Percentiles rank a stretch among this genome's conserved stretches.
phyloP scores from a whole-genome alignment of 2,329 filamentous ascomycete species.

The Massarina eburnea region DNA sequence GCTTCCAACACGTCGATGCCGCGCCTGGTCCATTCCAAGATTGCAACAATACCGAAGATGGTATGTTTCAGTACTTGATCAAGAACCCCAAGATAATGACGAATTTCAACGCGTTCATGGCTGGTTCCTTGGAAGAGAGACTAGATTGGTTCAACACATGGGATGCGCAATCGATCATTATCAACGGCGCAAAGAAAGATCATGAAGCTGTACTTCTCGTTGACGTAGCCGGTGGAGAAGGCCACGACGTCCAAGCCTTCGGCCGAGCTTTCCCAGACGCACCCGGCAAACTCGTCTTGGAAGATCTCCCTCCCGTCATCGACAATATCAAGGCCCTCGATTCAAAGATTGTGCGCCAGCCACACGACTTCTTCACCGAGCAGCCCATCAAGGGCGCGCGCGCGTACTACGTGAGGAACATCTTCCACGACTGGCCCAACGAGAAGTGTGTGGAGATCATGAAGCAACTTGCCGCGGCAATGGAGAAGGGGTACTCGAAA shows the following conservation, averaged over 20 bases:
- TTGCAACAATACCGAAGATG: conserved; percentile 10
- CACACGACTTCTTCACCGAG: conserved; percentile 22
- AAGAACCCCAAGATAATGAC: conserved; percentile 3
- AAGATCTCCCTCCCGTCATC: conserved; percentile 26
- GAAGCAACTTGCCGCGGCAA: neutral
- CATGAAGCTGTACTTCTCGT: conserved; percentile 9
- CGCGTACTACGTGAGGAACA: conserved; percentile 9
- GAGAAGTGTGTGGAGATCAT: conserved; percentile 12
- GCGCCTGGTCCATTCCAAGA: conserved; percentile 13
- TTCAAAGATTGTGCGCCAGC: conserved; percentile 14
- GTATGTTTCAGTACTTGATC: conserved; percentile 7
- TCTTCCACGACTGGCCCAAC: conserved; percentile 14
- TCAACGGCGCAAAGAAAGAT: neutral
- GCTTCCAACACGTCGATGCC: conserved; percentile 11
- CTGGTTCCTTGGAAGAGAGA: conserved; percentile 6
- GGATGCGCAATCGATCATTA: conserved; percentile 1
- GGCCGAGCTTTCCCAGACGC: conserved; percentile 1
- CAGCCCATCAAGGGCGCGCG: conserved; percentile 13
- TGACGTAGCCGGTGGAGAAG: conserved; percentile 13
- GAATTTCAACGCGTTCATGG: conserved; percentile 13
- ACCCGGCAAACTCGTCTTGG: conserved; percentile 20
- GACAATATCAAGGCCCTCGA: conserved; percentile 11
- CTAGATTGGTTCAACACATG: conserved; percentile 6
- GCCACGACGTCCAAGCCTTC: conserved; percentile 12
- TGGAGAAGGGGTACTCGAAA: conserved; percentile 9